Conservation (phyloP, 139 green algal species). For the Haematococcus lacustris region DNA sequence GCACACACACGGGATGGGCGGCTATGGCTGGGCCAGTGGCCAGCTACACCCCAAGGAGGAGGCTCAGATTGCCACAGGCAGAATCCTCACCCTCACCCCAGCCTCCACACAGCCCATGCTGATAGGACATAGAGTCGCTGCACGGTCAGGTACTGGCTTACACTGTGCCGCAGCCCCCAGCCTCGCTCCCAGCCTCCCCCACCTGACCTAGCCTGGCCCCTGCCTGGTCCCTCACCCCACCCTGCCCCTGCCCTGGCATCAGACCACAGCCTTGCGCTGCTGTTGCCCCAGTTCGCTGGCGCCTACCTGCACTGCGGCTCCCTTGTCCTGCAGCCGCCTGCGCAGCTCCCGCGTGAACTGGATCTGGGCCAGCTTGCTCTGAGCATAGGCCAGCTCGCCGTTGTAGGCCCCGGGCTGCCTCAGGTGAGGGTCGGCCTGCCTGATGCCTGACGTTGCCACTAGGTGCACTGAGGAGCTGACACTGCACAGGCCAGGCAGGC, state of each 20-base stretch:
- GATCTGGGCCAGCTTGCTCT: constrained; percentile 75
- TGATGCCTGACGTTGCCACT: constrained; percentile 21
- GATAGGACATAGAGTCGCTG: not conserved
- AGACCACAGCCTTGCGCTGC: not conserved
- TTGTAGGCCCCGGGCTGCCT: constrained; percentile 19
- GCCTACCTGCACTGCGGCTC: not conserved
- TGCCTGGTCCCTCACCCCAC: too few relatives aligned
- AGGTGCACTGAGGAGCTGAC: constrained; percentile 15
- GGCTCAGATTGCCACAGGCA: not conserved
- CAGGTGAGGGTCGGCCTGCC: constrained; percentile 33
- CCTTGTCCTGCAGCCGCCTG: constrained; percentile 10
- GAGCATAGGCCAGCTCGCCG: not conserved
- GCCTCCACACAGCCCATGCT: not conserved
- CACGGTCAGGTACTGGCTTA: not conserved
- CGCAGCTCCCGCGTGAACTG: constrained; percentile 47
- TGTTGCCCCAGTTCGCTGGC: not conserved
- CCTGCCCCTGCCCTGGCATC: too few relatives aligned
- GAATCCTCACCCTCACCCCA: not conserved
- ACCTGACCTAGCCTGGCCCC: too few relatives aligned
- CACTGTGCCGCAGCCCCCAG: too few relatives aligned
- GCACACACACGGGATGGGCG: too few relatives aligned
- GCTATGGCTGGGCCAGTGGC: too few relatives aligned
- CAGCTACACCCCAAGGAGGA: not conserved
- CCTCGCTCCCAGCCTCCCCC: too few relatives aligned
- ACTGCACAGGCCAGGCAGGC: not conserved